Evolutionary conservation across 345 rosid species (phyloP), one percentile per base, ranked within the genome.

Genomic region (Noccaea bulbosa): DNA sequence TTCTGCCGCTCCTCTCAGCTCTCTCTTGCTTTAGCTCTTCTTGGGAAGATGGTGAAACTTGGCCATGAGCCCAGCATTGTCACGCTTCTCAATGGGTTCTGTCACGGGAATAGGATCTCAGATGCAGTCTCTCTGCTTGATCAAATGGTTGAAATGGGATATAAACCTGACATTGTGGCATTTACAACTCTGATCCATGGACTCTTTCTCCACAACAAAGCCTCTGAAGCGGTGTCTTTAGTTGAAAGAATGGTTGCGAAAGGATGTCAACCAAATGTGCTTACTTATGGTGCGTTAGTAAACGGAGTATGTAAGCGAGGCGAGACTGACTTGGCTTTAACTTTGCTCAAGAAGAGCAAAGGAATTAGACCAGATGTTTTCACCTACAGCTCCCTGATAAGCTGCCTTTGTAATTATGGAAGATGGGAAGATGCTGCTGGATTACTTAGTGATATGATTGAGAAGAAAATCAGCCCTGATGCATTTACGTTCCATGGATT

Each of bases 371-470:
- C 67, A 0, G 0, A 24, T 70, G 65, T 59, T 24, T 0, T 22
- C 4, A 58, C 67, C 32, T 70, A 70, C 17, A 70, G 0, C 49
- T 4, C 74, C 11, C 16, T 70, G 7, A 70, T 70, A 3, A 40
- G 38, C 1, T 20, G 67, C 0, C 60, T 70, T n/a, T 49, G 67
- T 32, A 38, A 24, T 2, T 58, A 57, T 2, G n/a, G 41, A 2
- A 6, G 47, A 49, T 57, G 55, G 60, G 5, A 2, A 6, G 67
- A 70, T 9, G 67, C 59, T 3, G 8, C 65, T 35, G 11, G 46
- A 33, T 0, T 56, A 4, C 27, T 68, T 0, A 45, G 7, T 0
- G 72, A 54, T 32, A 70, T 70, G 67, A 37, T 46, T 0, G 1
- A 27, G 47, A 70, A 7, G 41, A 15, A 24, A 3, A 59, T 70